phyloP scores from a whole-genome alignment of 345 rosid genomes.

The Eucalyptus cloeziana region DNA sequence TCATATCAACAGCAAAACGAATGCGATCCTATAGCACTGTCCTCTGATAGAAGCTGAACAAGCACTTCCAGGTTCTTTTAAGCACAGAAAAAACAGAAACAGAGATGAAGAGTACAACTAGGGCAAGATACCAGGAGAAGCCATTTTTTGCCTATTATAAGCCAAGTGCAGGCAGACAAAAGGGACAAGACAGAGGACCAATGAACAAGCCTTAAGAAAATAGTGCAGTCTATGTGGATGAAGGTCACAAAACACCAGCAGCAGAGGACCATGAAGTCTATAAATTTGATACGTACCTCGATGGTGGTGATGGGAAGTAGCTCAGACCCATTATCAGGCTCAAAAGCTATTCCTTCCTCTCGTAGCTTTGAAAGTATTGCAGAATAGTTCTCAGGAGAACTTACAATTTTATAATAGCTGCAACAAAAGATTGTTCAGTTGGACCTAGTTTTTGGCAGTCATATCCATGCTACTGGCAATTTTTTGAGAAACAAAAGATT shows the following conservation, averaged over 20 bases:
- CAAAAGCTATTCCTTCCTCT: conserved; percentile 67
- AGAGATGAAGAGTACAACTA: background rate
- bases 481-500: background rate
- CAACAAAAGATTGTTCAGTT: background rate
- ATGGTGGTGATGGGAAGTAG: conserved; percentile 56
- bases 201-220: background rate
- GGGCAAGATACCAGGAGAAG: background rate
- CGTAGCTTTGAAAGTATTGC: conserved; percentile 50
- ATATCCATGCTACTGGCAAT: background rate
- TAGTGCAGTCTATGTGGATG: background rate
- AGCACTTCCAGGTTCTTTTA: background rate
- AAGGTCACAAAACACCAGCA: background rate
- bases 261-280: background rate
- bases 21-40: background rate
- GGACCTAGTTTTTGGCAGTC: background rate
- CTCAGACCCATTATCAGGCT: conserved; percentile 92
- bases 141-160: background rate
- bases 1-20: background rate
- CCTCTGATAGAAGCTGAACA: background rate
- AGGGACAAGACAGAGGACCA: background rate
- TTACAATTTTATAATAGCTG: conserved; percentile 77
- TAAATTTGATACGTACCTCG: conserved; percentile 38
- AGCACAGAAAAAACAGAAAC: background rate
- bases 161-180: background rate
- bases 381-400: conserved; percentile 61